Percentiles rank a stretch among this genome's conserved stretches.
Evolutionary conservation across 2,329 filamentous ascomycete species (phyloP).

Genomic region (Akanthomyces dipterigenus): DNA sequence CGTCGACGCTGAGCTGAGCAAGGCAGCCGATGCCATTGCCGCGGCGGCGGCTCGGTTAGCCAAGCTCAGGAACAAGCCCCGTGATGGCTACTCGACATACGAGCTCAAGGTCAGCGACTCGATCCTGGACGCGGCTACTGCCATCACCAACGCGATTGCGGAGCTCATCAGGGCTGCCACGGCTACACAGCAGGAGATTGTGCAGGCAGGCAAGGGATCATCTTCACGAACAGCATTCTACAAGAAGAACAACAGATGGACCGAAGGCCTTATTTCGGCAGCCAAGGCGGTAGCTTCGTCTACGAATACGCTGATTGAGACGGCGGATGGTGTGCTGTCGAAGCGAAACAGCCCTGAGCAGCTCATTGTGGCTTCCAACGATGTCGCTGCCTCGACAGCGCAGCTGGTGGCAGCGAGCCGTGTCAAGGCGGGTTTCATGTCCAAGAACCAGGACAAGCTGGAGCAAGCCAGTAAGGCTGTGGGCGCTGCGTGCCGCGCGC

Average conservation of each 20-base stretch:
- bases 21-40: slow-evolving; percentile 91
- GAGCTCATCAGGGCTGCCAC: slow-evolving; percentile 93
- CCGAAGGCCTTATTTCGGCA: slow-evolving; percentile 91
- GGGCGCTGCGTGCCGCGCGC: slow-evolving; percentile 73
- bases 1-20: slow-evolving; percentile 84
- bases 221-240: slow-evolving; percentile 91
- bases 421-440: slow-evolving; percentile 98
- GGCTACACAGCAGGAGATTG: slow-evolving; percentile 90
- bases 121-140: slow-evolving; percentile 86
- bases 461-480: slow-evolving; percentile 92
- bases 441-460: slow-evolving; percentile 86
- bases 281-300: slow-evolving; percentile 92
- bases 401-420: slow-evolving; percentile 92
- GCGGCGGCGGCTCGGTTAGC: slow-evolving; percentile 82
- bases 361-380: slow-evolving; percentile 94
- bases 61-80: slow-evolving; percentile 93
- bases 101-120: slow-evolving; percentile 94
- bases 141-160: slow-evolving; percentile 89
- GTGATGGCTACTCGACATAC: slow-evolving; percentile 91
- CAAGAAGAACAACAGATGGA: slow-evolving; percentile 99
- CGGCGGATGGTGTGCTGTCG: slow-evolving; percentile 89
- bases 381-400: slow-evolving; percentile 91
- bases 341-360: slow-evolving; percentile 92
- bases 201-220: slow-evolving; percentile 81
- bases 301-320: slow-evolving; percentile 96